Evolutionary conservation across 192 early-diverging fungal species (phyloP).

Genomic region (Gamsiella multidivaricata): DNA sequence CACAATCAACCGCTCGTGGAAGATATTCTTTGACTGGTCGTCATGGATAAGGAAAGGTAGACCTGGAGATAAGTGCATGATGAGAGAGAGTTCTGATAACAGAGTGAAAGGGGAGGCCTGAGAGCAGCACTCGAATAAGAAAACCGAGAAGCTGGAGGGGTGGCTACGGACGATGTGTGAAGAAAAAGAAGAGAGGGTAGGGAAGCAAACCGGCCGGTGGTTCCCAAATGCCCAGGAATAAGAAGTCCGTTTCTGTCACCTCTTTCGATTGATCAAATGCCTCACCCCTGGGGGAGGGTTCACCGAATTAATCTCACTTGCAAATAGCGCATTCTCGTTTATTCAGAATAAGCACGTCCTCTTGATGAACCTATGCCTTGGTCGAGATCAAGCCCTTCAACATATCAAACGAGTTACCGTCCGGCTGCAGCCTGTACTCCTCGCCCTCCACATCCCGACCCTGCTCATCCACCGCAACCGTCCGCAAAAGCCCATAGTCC

Average conservation of each 20-base stretch:
- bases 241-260: too few species aligned
- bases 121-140: not conserved
- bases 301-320: not conserved
- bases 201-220: not conserved
- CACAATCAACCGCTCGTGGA: too few species aligned
- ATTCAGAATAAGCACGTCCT: not conserved
- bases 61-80: not conserved
- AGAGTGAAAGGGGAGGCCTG: not conserved
- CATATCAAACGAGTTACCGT: constrained; percentile 99
- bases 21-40: too few species aligned
- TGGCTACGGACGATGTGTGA: not conserved
- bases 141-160: not conserved
- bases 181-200: not conserved
- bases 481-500: constrained; percentile 79
- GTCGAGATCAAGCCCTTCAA: constrained; percentile 86
- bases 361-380: constrained; percentile 57
- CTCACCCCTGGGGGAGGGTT: too few species aligned
- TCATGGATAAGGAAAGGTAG: too few species aligned
- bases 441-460: constrained; percentile 17
- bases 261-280: too few species aligned
- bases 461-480: constrained; percentile 66
- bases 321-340: not conserved
- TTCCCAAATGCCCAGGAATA: not conserved
- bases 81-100: not conserved
- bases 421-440: constrained; percentile 79